Evolutionary conservation across 2,329 filamentous ascomycete genomes (phyloP), one percentile per base, ranked within the genome.

Genomic region (Remersonia thermophila): DNA sequence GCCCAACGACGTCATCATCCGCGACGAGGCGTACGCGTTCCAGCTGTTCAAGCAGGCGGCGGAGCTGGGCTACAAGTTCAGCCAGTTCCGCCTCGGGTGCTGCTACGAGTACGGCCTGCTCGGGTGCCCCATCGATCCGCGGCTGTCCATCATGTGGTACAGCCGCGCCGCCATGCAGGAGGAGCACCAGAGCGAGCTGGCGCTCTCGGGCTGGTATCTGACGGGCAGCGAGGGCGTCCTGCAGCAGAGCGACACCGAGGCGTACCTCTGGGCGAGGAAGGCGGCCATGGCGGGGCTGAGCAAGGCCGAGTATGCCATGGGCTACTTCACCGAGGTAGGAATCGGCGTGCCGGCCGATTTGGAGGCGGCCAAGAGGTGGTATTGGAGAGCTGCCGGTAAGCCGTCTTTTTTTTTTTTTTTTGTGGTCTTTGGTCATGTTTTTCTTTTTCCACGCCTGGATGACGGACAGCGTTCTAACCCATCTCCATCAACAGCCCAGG

Each of bases 271-370:
- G 91, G 89, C 91, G 9, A 71, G 89, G 15, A 96, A 95, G 60
- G 89, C 91, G 2, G 91, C 91, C 0, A 75, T 79, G 45, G 82
- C 85, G 3, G 86, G 89, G 3, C 61, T 95, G 27, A 78, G 85
- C 7, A 98, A 96, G 65, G 91, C 91, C 0, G 83, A 96, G 62
- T 96, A 95, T 60, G 91, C 89, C 0, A 94, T 98, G 82, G 91
- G 91, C 0, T 95, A 96, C 60, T 95, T 93, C 54, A 93, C 84
- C 1, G 91, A 98, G 59, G 80, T 91, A 33, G 91, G 91, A 10
- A 96, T 98, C 49, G 91, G 91, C 20, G 78, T 84, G 45, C 69
- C 80, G 12, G 77, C 82, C 7, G 93, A 89, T 55, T 52, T 95
- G 49, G 91, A 98, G 51, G 91, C 96, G 61, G 91, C 89, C 15